Evolutionary conservation across 495 filamentous ascomycete genomes (phyloP).

Genomic region (Lepidopterella palustris): DNA sequence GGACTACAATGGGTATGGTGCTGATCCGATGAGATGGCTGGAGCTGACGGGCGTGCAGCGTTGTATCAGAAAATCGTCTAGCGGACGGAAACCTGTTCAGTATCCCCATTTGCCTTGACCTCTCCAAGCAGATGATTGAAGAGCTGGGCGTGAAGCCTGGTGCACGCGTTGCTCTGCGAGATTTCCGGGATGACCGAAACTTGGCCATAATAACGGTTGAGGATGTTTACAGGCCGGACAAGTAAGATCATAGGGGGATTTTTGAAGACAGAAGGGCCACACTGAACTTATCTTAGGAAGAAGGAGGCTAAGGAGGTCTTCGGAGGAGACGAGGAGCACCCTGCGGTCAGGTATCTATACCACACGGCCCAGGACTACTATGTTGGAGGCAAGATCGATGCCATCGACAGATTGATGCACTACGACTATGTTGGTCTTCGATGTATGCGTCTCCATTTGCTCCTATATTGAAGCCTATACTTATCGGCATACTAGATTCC

Average conservation of each 20-base stretch:
- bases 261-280: not conserved
- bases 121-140: conserved; percentile 65
- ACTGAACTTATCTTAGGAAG: conserved; percentile 48
- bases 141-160: conserved; percentile 68
- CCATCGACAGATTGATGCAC: conserved; percentile 88
- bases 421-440: conserved; percentile 97
- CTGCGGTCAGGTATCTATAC: conserved; percentile 83
- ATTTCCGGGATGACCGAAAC: conserved; percentile 93
- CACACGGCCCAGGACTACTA: conserved; percentile 77
- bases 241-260: conserved; percentile 52
- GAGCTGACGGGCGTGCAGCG: conserved; percentile 47
- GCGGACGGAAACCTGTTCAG: conserved; percentile 87
- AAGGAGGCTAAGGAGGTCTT: conserved; percentile 92
- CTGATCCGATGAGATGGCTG: no score
- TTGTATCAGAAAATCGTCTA: conserved; percentile 79
- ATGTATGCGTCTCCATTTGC: conserved; percentile 50
- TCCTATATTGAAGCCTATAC: not conserved
- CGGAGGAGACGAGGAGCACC: conserved; percentile 88
- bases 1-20: conserved; percentile 82
- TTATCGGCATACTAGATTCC: conserved; percentile 54
- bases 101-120: conserved; percentile 94
- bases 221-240: conserved; percentile 93
- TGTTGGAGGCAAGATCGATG: conserved; percentile 90
- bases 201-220: conserved; percentile 93
- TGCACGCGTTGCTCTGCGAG: conserved; percentile 75